A percentile compares a stretch with the other conserved stretches of the same genome.
phyloP scores from a whole-genome alignment of 352 stramenopile genomes.

The Phytophthora nicotianae region DNA sequence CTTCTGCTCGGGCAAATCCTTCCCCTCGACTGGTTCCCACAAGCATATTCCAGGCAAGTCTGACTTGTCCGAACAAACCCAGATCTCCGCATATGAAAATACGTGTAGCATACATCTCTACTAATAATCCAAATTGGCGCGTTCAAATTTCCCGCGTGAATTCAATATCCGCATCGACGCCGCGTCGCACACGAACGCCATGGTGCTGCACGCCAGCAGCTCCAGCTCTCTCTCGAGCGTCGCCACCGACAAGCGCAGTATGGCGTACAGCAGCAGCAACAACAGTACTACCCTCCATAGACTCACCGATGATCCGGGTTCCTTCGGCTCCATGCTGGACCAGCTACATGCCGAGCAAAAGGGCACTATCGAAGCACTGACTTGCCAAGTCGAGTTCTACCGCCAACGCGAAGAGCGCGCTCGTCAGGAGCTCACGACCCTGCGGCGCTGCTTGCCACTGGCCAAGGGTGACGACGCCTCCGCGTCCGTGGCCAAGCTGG shows the following conservation, averaged over 20 bases:
- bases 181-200: constrained; percentile 19
- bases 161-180: constrained; percentile 1
- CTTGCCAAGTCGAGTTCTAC: constrained; percentile 81
- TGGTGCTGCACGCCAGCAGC: constrained; percentile 37
- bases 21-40: constrained; percentile 22
- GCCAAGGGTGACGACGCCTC: constrained; percentile 30
- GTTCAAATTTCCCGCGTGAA: constrained; percentile 27
- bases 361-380: constrained; percentile 81
- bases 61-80: not conserved
- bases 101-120: constrained; percentile 4
- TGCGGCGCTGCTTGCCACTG: constrained; percentile 47
- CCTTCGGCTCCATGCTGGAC: constrained; percentile 66
- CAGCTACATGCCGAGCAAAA: constrained; percentile 83
- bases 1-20: constrained; percentile 23
- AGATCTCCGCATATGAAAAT: not conserved
- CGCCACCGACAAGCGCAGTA: constrained; percentile 25
- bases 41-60: constrained; percentile 22
- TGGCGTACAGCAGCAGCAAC: constrained; percentile 26
- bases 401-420: constrained; percentile 73
- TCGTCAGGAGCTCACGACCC: constrained; percentile 65
- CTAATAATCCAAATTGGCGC: not conserved
- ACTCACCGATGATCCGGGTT: constrained; percentile 44
- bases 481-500: constrained; percentile 47
- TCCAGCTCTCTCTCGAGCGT: constrained; percentile 38
- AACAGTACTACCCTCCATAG: constrained; percentile 30